These are phyloP conservation scores for Arthrinium phaeospermum DNA, from an alignment of 2,329 filamentous ascomycete genomes.

Conservation along the genomic window DNA sequence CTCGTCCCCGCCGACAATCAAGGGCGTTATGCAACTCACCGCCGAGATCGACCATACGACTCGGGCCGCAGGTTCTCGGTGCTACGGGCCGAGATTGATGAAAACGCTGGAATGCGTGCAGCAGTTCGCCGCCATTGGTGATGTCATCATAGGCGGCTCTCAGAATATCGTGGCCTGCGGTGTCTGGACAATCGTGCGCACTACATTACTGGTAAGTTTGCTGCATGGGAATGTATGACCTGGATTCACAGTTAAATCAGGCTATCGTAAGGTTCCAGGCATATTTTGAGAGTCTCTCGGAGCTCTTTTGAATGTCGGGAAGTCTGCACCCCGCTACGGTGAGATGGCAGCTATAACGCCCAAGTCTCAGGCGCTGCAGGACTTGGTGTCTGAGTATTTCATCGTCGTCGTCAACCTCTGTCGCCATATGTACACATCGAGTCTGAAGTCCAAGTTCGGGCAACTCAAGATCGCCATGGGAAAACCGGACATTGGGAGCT, in stretches of 20 bases:
- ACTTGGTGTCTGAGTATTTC: conserved; percentile 47
- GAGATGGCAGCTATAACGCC: conserved; percentile 46
- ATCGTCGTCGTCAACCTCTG: conserved; percentile 47
- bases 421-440: conserved; percentile 39
- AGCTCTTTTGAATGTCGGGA: conserved; percentile 48
- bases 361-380: conserved; percentile 42
- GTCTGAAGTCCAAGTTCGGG: conserved; percentile 38
- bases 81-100: conserved; percentile 47
- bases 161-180: conserved; percentile 52
- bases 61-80: conserved; percentile 33
- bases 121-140: conserved; percentile 49
- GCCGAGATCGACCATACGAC: conserved; percentile 42
- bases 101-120: conserved; percentile 48
- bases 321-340: conserved; percentile 46
- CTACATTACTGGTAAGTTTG: conserved; percentile 45
- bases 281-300: conserved; percentile 46
- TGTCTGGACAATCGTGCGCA: conserved; percentile 50
- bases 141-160: conserved; percentile 46
- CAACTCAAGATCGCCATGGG: conserved; percentile 39
- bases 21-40: conserved; percentile 47
- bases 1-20: conserved; percentile 34
- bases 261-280: conserved; percentile 37
- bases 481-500: conserved; percentile 39
- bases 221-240: too few relatives aligned
- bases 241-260: conserved; percentile 29